Evolutionary conservation across 345 rosid species (phyloP).

Genomic region (Populus alba): DNA sequence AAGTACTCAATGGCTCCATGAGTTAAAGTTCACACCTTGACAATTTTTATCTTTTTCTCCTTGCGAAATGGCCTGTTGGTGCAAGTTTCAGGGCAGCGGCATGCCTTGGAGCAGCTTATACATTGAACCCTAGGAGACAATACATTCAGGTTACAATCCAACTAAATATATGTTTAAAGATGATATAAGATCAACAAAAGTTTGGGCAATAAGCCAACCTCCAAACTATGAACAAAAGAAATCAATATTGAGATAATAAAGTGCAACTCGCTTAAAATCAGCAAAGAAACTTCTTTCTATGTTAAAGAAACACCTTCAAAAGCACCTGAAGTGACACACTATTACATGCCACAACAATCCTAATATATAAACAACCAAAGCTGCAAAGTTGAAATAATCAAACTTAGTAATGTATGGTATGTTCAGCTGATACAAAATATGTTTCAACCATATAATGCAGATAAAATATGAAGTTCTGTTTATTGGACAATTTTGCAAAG

Average conservation of each 20-base stretch:
- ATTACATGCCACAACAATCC: background rate
- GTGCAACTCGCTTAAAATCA: too few species aligned
- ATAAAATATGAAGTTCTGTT: background rate
- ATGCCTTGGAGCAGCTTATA: conserved; percentile 85
- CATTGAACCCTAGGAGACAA: conserved; percentile 61
- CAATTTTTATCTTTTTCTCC: conserved; percentile 78
- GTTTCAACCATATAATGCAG: background rate
- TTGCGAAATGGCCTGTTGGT: conserved; percentile 89
- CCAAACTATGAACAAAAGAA: too few species aligned
- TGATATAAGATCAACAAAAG: too few species aligned
- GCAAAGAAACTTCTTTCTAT: too few species aligned
- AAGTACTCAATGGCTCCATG: background rate
- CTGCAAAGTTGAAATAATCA: background rate
- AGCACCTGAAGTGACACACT: too few species aligned
- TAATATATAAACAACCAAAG: conserved; percentile 1
- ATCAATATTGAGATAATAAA: too few species aligned
- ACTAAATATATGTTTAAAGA: too few species aligned
- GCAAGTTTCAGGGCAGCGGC: conserved; percentile 79
- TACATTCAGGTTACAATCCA: conserved; percentile 2
- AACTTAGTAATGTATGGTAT: background rate
- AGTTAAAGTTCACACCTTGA: conserved; percentile 50
- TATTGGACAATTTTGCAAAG: background rate
- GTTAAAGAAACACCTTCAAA: too few species aligned
- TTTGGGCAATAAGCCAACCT: too few species aligned
- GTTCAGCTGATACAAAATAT: background rate